Percentiles rank a stretch among this genome's conserved stretches.
These are phyloP conservation scores for Sugiyamaella novakii DNA, from an alignment of 1,139 yeast genomes.

Conservation along the genomic window DNA sequence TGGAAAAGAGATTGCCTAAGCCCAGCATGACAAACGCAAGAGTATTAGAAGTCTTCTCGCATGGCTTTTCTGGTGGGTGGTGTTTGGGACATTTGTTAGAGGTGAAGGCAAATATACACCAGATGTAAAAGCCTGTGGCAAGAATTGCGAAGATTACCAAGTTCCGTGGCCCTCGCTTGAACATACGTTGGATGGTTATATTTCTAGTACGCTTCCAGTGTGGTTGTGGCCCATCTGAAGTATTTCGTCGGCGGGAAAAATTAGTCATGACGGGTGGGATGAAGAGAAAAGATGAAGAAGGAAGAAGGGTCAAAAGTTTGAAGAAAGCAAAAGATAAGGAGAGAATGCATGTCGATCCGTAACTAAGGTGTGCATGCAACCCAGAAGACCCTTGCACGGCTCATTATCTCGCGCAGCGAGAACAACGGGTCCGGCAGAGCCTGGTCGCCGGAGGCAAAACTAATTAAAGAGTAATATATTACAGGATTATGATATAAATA, in stretches of 20 bases:
- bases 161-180: slow-evolving; percentile 7
- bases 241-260: neutral
- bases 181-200: neutral
- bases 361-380: no score
- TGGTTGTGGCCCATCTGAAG: neutral
- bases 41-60: neutral
- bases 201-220: neutral
- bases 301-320: neutral
- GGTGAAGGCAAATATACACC: neutral
- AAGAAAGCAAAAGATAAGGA: neutral
- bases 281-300: neutral
- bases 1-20: slow-evolving; percentile 1
- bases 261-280: neutral
- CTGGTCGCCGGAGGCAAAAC: neutral
- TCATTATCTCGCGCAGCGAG: no score
- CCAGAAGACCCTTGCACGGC: neutral
- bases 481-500: slow-evolving; percentile 4
- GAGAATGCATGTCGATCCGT: slow-evolving; percentile 8
- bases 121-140: slow-evolving; percentile 1
- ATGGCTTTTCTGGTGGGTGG: neutral
- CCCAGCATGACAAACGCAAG: neutral
- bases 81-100: neutral
- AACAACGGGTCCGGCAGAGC: neutral
- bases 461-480: slow-evolving; percentile 11
- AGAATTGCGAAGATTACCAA: slow-evolving; percentile 1